Percentiles rank a stretch among this genome's conserved stretches.
phyloP scores from a whole-genome alignment of 345 rosid genomes.

The Toxicodendron radicans region DNA sequence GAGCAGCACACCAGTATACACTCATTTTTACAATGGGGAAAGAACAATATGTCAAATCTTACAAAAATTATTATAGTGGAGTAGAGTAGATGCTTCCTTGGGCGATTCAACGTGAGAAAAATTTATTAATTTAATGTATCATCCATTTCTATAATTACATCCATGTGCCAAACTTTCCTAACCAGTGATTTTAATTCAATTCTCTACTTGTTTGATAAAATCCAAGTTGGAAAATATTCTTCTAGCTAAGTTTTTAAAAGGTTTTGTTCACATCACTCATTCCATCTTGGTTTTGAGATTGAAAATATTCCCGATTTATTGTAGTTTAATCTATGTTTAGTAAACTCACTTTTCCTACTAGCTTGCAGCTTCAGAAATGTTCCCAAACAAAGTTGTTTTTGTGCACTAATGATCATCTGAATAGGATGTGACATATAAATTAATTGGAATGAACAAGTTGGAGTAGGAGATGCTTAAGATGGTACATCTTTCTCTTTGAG shows the following conservation, averaged over 20 bases:
- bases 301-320: too few relatives aligned
- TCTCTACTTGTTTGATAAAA: too few relatives aligned
- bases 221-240: conserved; percentile 9
- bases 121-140: too few relatives aligned
- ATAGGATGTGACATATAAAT: not conserved
- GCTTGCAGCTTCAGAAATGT: too few relatives aligned
- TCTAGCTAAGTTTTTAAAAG: not conserved
- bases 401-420: too few relatives aligned
- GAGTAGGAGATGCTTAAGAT: not conserved
- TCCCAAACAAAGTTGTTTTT: too few relatives aligned
- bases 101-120: not conserved
- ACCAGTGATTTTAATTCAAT: not conserved
- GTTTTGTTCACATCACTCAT: not conserved
- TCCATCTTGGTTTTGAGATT: too few relatives aligned
- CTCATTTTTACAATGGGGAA: conserved; percentile 14
- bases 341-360: too few relatives aligned
- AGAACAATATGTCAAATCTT: conserved; percentile 33
- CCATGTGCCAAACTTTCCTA: conserved; percentile 14
- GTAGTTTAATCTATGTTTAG: too few relatives aligned
- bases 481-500: too few relatives aligned
- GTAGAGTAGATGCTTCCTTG: conserved; percentile 7
- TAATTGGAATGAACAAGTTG: not conserved
- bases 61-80: not conserved
- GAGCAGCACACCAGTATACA: not conserved
- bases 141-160: not conserved